Base-by-base conservation (phyloP, 1,284 basidiomycete genomes). In the Cystobasidiaceae sp. region DNA sequence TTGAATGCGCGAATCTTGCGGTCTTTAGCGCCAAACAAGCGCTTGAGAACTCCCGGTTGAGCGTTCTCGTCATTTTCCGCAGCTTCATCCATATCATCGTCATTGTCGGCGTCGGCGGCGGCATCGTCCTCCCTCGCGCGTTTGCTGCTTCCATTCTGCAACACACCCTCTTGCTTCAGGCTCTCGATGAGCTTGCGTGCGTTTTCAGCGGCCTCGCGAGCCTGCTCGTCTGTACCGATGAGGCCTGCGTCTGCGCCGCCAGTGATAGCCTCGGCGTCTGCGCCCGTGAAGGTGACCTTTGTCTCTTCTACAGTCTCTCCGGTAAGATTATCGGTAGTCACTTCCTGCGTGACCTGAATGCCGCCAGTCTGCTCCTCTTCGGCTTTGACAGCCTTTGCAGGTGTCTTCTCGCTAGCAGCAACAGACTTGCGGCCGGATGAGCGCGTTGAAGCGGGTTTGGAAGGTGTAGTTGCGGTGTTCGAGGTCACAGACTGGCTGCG, bases 291-390 rank as follows among this genome's bases (percentile, higher is more conserved):
- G 8, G 69, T 70, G 9, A 73, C 67, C 41, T 69, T 69, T 21
- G 72, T 60, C 55, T 71, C 67, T 54, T 72, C 69, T 28, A 68
- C 68, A 25, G 68, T 48, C n/a, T 61, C 45, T 21, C 71, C 71
- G 11, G 67, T 68, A 1, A 57, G 51, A 7, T 51, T 34, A 32
- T 69, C 70, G 17, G 67, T 69, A 3, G 52, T 39, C 41, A 74
- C 68, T n/a, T 70, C 71, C 57, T 74, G 73, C n/a, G 67, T 61
- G 64, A 74, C 71, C 33, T 70, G 67, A 41, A 72, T 68, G 30
- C 70, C 70, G 7, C 67, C 65, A 1, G 68, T 59, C 43, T 64
- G 41, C 28, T 45, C 30, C 25, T 63, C 49, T 8, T 49, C 50
- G 19, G 30, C 39, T 23, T 32, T 17, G 19, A 27, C 61, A 25